Conservation (phyloP, 169 alveolate species). For the Cryptosporidium andersoni region DNA sequence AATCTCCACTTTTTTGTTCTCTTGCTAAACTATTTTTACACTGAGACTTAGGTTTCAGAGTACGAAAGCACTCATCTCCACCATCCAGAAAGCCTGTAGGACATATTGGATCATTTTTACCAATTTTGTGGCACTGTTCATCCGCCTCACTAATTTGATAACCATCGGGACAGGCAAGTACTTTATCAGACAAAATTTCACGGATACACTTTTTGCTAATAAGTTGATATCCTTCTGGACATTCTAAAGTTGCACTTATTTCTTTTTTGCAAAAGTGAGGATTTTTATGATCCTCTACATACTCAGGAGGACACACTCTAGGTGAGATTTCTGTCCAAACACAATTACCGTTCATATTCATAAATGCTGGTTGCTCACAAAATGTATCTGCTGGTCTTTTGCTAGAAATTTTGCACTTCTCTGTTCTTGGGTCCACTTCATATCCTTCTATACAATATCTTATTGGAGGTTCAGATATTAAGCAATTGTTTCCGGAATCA, state of each 20-base stretch:
- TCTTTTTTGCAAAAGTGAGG: conserved; percentile 32
- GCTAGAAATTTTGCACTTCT: conserved; percentile 19
- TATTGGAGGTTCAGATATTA: conserved; percentile 44
- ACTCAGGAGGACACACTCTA: conserved; percentile 33
- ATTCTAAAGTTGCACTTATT: conserved; percentile 2
- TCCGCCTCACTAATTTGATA: conserved; percentile 25
- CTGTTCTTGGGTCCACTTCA: conserved; percentile 1
- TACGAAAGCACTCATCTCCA: conserved; percentile 38
- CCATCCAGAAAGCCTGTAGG: conserved; percentile 66
- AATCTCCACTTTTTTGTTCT: conserved; percentile 34
- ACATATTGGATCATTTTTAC: conserved; percentile 24
- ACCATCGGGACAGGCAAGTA: conserved; percentile 28
- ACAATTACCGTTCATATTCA: conserved; percentile 15
- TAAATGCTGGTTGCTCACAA: conserved; percentile 29
- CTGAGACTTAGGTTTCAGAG: conserved; percentile 17
- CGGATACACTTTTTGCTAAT: conserved; percentile 4
- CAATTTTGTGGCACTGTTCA: conserved; percentile 26
- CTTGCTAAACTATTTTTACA: conserved; percentile 41
- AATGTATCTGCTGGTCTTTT: conserved; percentile 37
- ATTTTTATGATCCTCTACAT: conserved; percentile 26
- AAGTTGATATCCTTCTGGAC: conserved; percentile 56
- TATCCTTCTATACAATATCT: conserved; percentile 59
- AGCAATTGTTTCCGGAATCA: conserved; percentile 56
- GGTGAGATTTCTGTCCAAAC: conserved; percentile 5
- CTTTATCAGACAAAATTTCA: not conserved